Base-by-base conservation (phyloP, 176 grass and related monocot species). In the Raddia guianensis region DNA sequence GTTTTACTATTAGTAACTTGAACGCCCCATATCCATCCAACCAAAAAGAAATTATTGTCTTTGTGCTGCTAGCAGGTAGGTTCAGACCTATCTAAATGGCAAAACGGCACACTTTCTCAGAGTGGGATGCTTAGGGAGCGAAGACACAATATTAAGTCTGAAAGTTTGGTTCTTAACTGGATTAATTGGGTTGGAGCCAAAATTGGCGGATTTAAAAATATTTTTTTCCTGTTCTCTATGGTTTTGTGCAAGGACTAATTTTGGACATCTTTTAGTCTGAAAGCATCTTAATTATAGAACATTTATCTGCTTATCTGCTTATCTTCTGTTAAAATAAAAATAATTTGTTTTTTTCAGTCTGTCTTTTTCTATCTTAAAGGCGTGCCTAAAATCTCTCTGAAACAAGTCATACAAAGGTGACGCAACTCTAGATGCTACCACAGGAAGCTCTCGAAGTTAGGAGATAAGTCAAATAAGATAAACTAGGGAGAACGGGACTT, bases 1-100 rank as follows among this genome's bases (percentile, higher is more conserved):
- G 16, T 49, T 85, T 9, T 45, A 7, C 50, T 64, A 78, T 5
- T 64, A 84, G 8, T 72, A 80, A 44, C 33, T 74, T 64, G 33
- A 16, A 53, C 75, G 35, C 37, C 74, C 6, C 37, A 75, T 75
- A 74, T 88, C 43, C 9, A 10, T 63, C 44, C 1, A 10, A 67
- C 46, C 7, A 19, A 67, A 51, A 50, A 4, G 20, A 33, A 61
- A 14, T 2, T 63, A 1, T 49, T 49, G 15, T 49, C n/a, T 50
- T 77, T 56, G 54, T 58, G 21, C 2, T 6, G 46, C 49, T 47
- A 3, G 42, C 66, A 75, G 51, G 44, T 75, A 32, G 46, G 59
- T 51, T 65, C 14, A 13, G 53, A 47, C 16, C 15, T 72, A 60
- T 61, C 6, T 50, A 12, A 40, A 12, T 43, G 72, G 9, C n/a